Conservation (phyloP, 345 rosid species). For the Eucalyptus guilfoylei region DNA sequence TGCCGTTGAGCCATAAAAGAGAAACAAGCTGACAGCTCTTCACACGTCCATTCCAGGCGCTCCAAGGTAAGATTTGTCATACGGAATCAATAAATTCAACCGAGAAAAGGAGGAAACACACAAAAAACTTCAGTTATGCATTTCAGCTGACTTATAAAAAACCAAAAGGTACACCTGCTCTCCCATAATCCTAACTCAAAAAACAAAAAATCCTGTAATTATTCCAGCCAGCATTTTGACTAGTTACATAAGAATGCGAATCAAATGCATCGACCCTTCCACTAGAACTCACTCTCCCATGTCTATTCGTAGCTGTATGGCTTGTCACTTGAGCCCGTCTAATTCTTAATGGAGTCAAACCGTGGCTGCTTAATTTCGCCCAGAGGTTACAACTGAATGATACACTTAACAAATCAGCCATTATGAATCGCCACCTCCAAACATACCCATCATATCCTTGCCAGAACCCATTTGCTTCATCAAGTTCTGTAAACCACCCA, state of each 20-base stretch:
- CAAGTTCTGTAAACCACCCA: conserved; percentile 78
- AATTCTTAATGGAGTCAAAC: background rate
- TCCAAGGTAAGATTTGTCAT: background rate
- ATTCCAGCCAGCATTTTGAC: background rate
- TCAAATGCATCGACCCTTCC: background rate
- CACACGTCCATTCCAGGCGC: background rate
- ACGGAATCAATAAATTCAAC: background rate
- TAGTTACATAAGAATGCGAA: background rate
- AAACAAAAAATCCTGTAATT: background rate
- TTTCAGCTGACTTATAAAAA: background rate
- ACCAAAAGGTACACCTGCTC: background rate
- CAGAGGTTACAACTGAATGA: background rate
- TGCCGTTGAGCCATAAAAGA: background rate
- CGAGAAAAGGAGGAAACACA: background rate
- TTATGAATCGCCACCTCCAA: conserved; percentile 35
- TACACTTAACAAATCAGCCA: background rate
- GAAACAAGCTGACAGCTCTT: background rate
- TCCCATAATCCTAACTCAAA: background rate
- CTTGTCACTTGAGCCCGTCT: background rate
- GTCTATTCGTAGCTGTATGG: background rate
- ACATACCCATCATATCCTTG: conserved; percentile 95
- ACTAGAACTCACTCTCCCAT: background rate
- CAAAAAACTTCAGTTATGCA: background rate
- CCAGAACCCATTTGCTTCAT: conserved; percentile 86
- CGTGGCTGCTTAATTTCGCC: background rate